Evolutionary conservation across 305 asterid species (phyloP), one percentile per base, ranked within the genome.

Genomic region (Fraxinus baroniana): DNA sequence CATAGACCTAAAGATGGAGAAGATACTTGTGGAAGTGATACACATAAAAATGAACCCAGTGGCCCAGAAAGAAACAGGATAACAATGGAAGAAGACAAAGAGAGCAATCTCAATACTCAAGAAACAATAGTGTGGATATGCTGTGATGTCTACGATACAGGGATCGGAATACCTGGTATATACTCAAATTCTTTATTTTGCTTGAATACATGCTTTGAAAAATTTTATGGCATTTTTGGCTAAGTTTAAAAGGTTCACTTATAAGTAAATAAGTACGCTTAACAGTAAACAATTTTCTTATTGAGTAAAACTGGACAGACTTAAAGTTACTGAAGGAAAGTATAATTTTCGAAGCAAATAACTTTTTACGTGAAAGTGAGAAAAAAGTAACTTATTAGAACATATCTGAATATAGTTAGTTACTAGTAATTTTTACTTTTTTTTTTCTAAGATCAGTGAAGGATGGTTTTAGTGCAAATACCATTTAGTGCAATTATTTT

Each of bases 91-190:
- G 91, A 87, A 71, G 90, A 86, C n/a, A 82, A 87, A 37, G 91
- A 80, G 66, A 82, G 46, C 36, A 78, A 52, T 20, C 60, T 81
- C 13, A 71, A 78, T 35, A 22, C 80, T 35, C 89, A 88, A 70
- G 97, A 92, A 90, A 86, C 81, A 39, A 89, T 92, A 1, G 97
- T 93, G 52, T 93, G 98, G 98, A 90, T 95, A 79, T 85, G 92
- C 0, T 95, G 98, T 76, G 98, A 95, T 86, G 98, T 95, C 80
- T 89, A 88, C 78, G 98, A 95, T 85, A 91, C 95, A 1, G 98
- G 98, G 77, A 95, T 95, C 78, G 98, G 98, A 84, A 95, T 95
- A 86, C 98, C 98, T 70, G 98, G 98, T 95, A 90, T 17, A 18
- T 80, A 44, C 37, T 74, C 75, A 22, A 52, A 62, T 26, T 80